Base-by-base conservation (phyloP, 2,329 filamentous ascomycete genomes). In the Penicillium freii region DNA sequence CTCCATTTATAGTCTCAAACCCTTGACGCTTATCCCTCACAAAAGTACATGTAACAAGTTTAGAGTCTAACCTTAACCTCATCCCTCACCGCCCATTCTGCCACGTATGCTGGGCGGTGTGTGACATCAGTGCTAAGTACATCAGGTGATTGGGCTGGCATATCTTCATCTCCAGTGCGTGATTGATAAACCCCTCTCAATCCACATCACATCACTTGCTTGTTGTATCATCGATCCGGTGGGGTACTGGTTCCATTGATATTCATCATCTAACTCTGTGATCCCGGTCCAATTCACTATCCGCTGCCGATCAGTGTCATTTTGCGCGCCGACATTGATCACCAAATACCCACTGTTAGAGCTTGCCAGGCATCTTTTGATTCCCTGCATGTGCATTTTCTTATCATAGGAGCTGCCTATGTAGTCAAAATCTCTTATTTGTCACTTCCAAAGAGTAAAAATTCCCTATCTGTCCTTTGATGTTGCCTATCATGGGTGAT, bases 131-230 rank as follows among this genome's bases (percentile, higher is more conserved):
- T 44, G 29, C 50, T 11, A 38, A 34, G 51, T 55, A 38, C 43
- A 53, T 66, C 63, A 65, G 60, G 60, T 65, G 65, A 65, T 66
- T 62, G 45, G 65, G 61, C 60, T 63, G 57, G 61, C 60, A 66
- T 65, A 66, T 62, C 62, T 62, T 65, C 63, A 62, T 65, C 42
- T 51, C 58, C 59, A 19, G 45, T 54, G 46, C 38, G n/a, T 42
- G 48, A 61, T 59, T 51, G 54, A 39, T 60, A 44, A 44, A 51
- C 43, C 57, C 57, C 54, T 50, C 51, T 59, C 50, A 29, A 25
- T 51, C 34, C 51, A 54, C 46, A 58, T 55, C 44, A 27, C 56
- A 56, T 52, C 51, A 33, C 23, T 58, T 48, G 27, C 50, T 50
- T 46, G 36, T 39, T 49, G 44, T 44, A 21, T 25, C 45, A 36